Conservation (phyloP, 139 green algal species). For the Ettlia oleoabundans region DNA sequence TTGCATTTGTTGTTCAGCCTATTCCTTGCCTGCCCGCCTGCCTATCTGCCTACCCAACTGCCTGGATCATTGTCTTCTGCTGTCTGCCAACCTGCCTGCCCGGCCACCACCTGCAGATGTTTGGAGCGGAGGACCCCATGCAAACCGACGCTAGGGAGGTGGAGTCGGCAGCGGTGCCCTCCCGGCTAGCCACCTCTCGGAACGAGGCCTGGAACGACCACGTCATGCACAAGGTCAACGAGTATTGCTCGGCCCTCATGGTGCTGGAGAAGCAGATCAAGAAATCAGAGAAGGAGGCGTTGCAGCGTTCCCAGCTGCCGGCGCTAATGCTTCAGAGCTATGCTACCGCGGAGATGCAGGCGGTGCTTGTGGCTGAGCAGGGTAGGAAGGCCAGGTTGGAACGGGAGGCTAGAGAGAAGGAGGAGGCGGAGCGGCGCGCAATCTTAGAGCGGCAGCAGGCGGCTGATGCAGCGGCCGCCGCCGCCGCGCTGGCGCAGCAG, state of each 20-base stretch:
- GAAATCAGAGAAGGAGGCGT: not conserved
- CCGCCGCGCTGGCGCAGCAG: not conserved
- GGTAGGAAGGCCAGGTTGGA: not conserved
- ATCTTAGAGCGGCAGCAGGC: not conserved
- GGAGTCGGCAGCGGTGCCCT: not conserved
- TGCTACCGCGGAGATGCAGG: constrained; percentile 30
- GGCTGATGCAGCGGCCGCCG: not conserved
- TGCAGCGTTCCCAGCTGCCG: constrained; percentile 9
- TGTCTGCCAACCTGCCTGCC: not conserved
- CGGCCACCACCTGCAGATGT: constrained; percentile 5
- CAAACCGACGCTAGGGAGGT: constrained; percentile 14
- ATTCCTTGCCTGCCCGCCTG: not conserved
- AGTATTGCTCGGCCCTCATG: constrained; percentile 1
- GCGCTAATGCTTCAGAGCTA: constrained; percentile 37
- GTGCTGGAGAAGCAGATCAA: constrained; percentile 4
- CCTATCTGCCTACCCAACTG: not conserved
- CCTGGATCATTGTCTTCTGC: not conserved
- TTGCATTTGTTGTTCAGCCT: not conserved
- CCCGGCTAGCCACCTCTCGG: constrained; percentile 7
- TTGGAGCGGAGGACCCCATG: constrained; percentile 30
- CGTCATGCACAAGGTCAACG: constrained; percentile 18
- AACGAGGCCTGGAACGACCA: constrained; percentile 24
- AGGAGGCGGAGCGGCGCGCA: not conserved
- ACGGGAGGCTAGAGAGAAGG: not conserved
- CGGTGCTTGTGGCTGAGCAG: not conserved